Evolutionary conservation across 352 stramenopile genomes (phyloP).

Genomic region (Thalassiosira ordinaria): DNA sequence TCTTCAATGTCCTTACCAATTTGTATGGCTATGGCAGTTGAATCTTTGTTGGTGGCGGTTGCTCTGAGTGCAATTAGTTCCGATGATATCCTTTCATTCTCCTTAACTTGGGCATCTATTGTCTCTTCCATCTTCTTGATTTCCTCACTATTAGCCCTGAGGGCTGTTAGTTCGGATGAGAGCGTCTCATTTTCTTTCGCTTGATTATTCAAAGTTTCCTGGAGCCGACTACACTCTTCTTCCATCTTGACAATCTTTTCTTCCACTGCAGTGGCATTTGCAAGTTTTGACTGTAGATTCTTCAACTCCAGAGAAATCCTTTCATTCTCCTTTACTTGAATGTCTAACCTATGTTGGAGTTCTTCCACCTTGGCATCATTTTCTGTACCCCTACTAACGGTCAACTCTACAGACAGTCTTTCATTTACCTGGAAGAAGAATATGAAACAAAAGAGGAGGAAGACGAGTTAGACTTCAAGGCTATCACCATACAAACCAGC

Average conservation of each 20-base stretch:
- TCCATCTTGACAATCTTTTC: not conserved
- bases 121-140: not conserved
- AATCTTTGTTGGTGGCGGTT: not conserved
- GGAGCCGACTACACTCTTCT: no score
- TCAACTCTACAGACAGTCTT: no score
- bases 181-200: no score
- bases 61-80: not conserved
- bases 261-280: no score
- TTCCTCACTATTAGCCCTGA: no score
- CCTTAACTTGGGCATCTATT: constrained; percentile 11
- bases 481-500: no score
- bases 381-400: no score
- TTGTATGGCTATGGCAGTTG: not conserved
- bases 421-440: no score
- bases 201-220: constrained; percentile 3
- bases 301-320: not conserved
- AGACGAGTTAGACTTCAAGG: no score
- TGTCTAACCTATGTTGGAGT: not conserved
- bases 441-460: no score
- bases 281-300: no score
- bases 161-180: no score
- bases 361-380: not conserved
- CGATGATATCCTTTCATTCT: constrained; percentile 17
- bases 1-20: constrained; percentile 3
- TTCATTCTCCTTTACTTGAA: not conserved